A percentile compares a stretch with the other conserved stretches of the same genome.
Conservation (phyloP, 2,329 filamentous ascomycete genomes). For the Chaetomium sp. region DNA sequence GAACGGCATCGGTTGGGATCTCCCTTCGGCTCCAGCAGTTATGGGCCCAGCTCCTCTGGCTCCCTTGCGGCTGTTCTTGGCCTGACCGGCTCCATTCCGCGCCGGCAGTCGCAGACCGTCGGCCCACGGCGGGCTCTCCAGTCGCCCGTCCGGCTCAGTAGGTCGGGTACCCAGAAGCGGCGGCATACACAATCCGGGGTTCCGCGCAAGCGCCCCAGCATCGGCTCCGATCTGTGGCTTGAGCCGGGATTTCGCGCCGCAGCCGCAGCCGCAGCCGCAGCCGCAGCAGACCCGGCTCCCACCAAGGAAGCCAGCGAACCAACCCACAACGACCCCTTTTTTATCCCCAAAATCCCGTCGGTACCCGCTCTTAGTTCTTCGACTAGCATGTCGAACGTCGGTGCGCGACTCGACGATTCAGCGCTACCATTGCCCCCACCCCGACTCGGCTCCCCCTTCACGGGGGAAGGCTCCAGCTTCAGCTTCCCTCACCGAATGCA, state of each 20-base stretch:
- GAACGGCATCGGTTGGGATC: conserved; percentile 52
- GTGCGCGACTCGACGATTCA: conserved; percentile 37
- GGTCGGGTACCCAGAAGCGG: conserved; percentile 58
- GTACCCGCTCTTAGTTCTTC: conserved; percentile 33
- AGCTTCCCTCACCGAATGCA: conserved; percentile 62
- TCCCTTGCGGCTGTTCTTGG: conserved; percentile 48
- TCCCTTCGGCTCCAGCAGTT: conserved; percentile 60
- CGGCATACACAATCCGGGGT: conserved; percentile 54
- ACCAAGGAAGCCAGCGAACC: conserved; percentile 35
- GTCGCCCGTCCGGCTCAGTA: conserved; percentile 58
- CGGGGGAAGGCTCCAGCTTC: conserved; percentile 52
- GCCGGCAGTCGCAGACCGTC: conserved; percentile 52
- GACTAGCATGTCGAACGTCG: conserved; percentile 36
- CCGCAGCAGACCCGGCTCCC: conserved; percentile 7
- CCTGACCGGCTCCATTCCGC: conserved; percentile 41
- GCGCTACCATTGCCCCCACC: conserved; percentile 44
- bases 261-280: conserved; percentile 5
- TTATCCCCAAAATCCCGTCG: conserved; percentile 45
- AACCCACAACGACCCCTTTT: conserved; percentile 43
- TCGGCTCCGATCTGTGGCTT: conserved; percentile 57
- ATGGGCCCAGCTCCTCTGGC: conserved; percentile 62
- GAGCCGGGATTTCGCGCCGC: conserved; percentile 44
- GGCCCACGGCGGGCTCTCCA: conserved; percentile 54
- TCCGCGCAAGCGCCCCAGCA: conserved; percentile 57
- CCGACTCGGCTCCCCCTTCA: conserved; percentile 63